Evolutionary conservation across 768 basidiomycete species (phyloP).

Genomic region (Agrocybe praecox): DNA sequence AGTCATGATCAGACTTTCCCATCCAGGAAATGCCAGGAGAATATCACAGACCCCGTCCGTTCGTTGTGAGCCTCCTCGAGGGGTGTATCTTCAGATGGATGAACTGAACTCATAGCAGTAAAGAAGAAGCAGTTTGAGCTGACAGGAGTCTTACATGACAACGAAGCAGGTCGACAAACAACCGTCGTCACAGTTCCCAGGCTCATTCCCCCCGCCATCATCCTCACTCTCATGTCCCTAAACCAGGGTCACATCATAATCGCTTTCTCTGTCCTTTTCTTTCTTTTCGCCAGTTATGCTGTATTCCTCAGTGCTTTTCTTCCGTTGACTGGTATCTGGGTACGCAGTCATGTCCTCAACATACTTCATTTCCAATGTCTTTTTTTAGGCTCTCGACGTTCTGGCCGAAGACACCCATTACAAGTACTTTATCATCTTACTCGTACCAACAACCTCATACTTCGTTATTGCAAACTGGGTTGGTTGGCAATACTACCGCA

Average conservation of each 20-base stretch:
- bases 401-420: conserved; percentile 81
- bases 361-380: background rate
- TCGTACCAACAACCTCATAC: conserved; percentile 82
- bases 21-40: conserved; percentile 10
- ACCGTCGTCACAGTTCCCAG: conserved; percentile 11
- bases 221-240: background rate
- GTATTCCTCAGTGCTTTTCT: conserved; percentile 67
- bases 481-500: conserved; percentile 96
- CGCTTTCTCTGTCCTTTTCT: conserved; percentile 49
- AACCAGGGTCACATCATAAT: conserved; percentile 52
- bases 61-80: conserved; percentile 15
- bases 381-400: conserved; percentile 57
- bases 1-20: conserved; percentile 31
- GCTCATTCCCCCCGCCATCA: background rate
- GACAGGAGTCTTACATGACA: conserved; percentile 16
- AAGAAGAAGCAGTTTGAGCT: conserved; percentile 2
- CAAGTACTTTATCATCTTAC: conserved; percentile 81
- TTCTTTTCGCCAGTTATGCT: conserved; percentile 61
- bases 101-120: conserved; percentile 26
- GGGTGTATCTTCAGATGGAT: conserved; percentile 15
- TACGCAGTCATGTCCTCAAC: conserved; percentile 31
- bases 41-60: conserved; percentile 35
- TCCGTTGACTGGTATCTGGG: conserved; percentile 51
- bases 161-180: conserved; percentile 9
- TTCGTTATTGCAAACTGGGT: conserved; percentile 99